These are phyloP conservation scores for Rhododendron vialii DNA, from an alignment of 148 eudicot genomes.

Conservation along the genomic window DNA sequence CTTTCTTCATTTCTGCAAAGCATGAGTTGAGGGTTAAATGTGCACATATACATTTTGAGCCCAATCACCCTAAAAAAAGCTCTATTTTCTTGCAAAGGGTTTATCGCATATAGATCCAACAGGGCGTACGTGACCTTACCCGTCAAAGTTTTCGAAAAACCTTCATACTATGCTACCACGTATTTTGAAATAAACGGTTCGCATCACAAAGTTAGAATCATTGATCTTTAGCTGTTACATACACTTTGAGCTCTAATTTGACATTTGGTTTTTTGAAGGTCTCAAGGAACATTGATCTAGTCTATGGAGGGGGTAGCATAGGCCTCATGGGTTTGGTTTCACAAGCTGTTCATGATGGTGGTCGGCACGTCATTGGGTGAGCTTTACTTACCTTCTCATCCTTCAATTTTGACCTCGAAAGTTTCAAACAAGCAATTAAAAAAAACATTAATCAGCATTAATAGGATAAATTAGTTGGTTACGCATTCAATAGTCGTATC, in stretches of 20 bases:
- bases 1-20: background rate
- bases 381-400: slow-evolving; percentile 4
- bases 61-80: background rate
- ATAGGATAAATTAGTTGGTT: slow-evolving; percentile 35
- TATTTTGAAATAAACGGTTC: background rate
- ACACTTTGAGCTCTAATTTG: slow-evolving; percentile 5
- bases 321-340: slow-evolving; percentile 97
- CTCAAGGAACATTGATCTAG: slow-evolving; percentile 90
- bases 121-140: background rate
- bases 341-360: slow-evolving; percentile 99
- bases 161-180: background rate
- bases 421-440: slow-evolving; percentile 13
- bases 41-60: background rate
- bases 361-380: slow-evolving; percentile 95
- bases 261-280: slow-evolving; percentile 43
- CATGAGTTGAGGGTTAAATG: background rate
- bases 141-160: too few species aligned
- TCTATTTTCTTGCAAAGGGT: background rate
- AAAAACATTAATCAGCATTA: slow-evolving; percentile 2
- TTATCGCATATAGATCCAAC: background rate
- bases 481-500: slow-evolving; percentile 18
- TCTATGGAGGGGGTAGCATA: slow-evolving; percentile 99
- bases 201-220: background rate
- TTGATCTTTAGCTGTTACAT: background rate
- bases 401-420: background rate